A percentile compares a stretch with the other conserved stretches of the same genome.
Evolutionary conservation across 306 rosid species (phyloP).

Genomic region (Trifolium dubium): DNA sequence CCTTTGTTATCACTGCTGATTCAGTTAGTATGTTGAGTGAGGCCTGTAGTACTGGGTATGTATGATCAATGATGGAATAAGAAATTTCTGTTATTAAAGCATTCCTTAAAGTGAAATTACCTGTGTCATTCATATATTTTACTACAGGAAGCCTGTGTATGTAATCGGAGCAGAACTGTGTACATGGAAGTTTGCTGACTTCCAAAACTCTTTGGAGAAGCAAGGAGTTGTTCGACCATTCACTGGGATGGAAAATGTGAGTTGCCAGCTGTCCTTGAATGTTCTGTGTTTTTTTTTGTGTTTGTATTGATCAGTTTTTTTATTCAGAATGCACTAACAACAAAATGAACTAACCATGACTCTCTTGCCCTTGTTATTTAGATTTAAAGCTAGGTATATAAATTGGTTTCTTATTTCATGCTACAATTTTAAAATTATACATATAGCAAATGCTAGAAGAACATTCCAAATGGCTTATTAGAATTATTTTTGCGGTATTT

Average conservation of each 20-base stretch:
- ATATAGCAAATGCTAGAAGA: conserved; percentile 14
- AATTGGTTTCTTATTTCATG: conserved; percentile 26
- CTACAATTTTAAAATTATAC: conserved; percentile 6
- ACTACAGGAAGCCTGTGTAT: conserved; percentile 84
- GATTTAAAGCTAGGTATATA: conserved; percentile 8
- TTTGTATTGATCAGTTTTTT: conserved; percentile 4
- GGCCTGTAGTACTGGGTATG: conserved; percentile 95
- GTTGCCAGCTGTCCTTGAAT: conserved; percentile 46
- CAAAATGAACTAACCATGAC: background rate
- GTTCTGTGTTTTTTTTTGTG: background rate
- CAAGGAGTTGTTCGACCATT: conserved; percentile 73
- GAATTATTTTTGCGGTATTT: conserved; percentile 14
- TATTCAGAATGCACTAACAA: conserved; percentile 6
- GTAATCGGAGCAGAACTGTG: conserved; percentile 78
- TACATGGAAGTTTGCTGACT: conserved; percentile 90
- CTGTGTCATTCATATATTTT: conserved; percentile 31
- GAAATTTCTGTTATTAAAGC: background rate
- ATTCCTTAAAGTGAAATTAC: conserved; percentile 38
- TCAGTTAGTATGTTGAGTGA: conserved; percentile 96
- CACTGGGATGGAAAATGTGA: conserved; percentile 81
- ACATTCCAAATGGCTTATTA: conserved; percentile 2
- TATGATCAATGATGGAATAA: conserved; percentile 29
- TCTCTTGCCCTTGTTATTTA: conserved; percentile 4
- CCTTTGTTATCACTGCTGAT: conserved; percentile 91
- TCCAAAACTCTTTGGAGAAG: conserved; percentile 69